A percentile compares a stretch with the other conserved stretches of the same genome.
Evolutionary conservation across 2,329 filamentous ascomycete genomes (phyloP).

Genomic region (Gnomoniopsis smithogilvyi): DNA sequence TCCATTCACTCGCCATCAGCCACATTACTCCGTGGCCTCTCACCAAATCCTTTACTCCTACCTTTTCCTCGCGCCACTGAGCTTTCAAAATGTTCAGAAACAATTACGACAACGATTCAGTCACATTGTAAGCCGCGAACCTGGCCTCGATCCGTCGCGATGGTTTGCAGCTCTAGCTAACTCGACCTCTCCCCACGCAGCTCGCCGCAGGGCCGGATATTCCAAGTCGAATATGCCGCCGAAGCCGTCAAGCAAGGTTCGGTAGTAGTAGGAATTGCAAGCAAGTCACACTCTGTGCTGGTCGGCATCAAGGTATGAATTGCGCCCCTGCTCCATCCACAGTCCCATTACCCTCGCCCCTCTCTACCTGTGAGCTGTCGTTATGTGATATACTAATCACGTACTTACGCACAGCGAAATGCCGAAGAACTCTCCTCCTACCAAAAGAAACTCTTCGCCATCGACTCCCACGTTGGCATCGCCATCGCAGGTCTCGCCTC

Average conservation of each 20-base stretch:
- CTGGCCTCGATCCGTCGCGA: constrained; percentile 21
- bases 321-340: not conserved
- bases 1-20: not conserved
- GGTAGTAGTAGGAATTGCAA: constrained; percentile 93
- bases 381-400: constrained; percentile 6
- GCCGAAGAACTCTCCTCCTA: constrained; percentile 99
- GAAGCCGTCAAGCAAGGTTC: constrained; percentile 99
- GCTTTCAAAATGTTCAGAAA: constrained; percentile 86
- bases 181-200: constrained; percentile 43
- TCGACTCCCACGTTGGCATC: constrained; percentile 94
- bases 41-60: not conserved
- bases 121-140: constrained; percentile 78
- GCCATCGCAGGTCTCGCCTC: constrained; percentile 96
- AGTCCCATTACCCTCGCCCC: constrained; percentile 4
- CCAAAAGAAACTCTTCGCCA: constrained; percentile 97
- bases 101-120: constrained; percentile 99
- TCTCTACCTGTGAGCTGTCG: constrained; percentile 8
- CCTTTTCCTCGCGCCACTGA: not conserved
- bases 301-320: constrained; percentile 84
- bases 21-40: not conserved
- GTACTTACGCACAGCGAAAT: constrained; percentile 65
- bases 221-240: constrained; percentile 98
- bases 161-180: constrained; percentile 25
- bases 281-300: constrained; percentile 96
- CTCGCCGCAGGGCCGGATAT: constrained; percentile 98